These are phyloP conservation scores for Lachnellula willkommii DNA, from an alignment of 2,329 filamentous ascomycete genomes.

Conservation along the genomic window DNA sequence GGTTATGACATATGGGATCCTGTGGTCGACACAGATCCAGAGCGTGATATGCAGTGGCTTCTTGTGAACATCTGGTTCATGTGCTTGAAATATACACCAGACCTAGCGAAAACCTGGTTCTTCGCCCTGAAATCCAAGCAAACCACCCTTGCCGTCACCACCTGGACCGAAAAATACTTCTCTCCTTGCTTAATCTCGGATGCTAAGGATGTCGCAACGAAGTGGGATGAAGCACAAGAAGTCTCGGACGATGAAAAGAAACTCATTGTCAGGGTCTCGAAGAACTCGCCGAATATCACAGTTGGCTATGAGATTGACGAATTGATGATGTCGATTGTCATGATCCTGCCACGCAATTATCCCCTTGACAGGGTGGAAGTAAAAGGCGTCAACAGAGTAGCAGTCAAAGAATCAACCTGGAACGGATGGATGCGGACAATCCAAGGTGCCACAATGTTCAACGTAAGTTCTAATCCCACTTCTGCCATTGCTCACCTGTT, in stretches of 20 bases:
- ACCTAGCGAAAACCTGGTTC: slow-evolving; percentile 79
- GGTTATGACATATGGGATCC: slow-evolving; percentile 46
- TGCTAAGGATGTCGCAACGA: slow-evolving; percentile 60
- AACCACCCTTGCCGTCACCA: slow-evolving; percentile 71
- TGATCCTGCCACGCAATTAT: slow-evolving; percentile 74
- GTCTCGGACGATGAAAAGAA: slow-evolving; percentile 49
- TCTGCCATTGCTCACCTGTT: background rate
- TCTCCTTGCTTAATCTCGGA: slow-evolving; percentile 64
- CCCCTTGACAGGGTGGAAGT: slow-evolving; percentile 77
- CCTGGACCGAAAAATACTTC: slow-evolving; percentile 82
- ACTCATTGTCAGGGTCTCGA: slow-evolving; percentile 64
- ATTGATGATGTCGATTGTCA: slow-evolving; percentile 72
- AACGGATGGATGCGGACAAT: slow-evolving; percentile 82
- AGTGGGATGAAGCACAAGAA: slow-evolving; percentile 57
- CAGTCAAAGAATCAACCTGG: slow-evolving; percentile 88
- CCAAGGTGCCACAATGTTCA: slow-evolving; percentile 89
- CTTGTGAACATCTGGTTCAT: slow-evolving; percentile 83
- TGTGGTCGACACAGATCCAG: slow-evolving; percentile 54
- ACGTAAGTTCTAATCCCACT: slow-evolving; percentile 41
- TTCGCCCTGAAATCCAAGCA: slow-evolving; percentile 74
- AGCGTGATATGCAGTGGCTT: slow-evolving; percentile 76
- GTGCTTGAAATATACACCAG: slow-evolving; percentile 68
- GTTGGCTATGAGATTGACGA: slow-evolving; percentile 88
- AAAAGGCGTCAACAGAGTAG: slow-evolving; percentile 72
- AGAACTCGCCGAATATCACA: slow-evolving; percentile 67